phyloP scores from a whole-genome alignment of 129 eudicot species.

The Flaveria sonorensis region DNA sequence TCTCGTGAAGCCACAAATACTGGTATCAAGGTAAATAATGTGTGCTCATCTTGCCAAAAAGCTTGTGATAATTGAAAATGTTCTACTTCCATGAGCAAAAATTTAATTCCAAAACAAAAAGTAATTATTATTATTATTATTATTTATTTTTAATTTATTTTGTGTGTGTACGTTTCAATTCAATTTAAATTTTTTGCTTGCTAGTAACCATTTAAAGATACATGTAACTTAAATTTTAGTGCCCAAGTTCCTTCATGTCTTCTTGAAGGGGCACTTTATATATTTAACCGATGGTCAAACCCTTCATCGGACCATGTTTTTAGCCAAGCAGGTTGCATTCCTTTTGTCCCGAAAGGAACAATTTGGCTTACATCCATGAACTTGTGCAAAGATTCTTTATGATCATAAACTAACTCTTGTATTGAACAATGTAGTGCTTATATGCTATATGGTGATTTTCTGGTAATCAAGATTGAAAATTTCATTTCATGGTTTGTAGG shows the following conservation, averaged over 20 bases:
- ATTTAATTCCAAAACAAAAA: too few species aligned
- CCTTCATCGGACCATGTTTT: background rate
- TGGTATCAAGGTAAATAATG: slow-evolving; percentile 76
- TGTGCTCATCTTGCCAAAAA: slow-evolving; percentile 6
- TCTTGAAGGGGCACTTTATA: background rate
- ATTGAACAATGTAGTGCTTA: background rate
- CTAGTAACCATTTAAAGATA: background rate
- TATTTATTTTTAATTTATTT: too few species aligned
- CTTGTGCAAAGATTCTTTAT: background rate
- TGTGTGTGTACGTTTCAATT: background rate
- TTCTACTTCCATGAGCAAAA: background rate
- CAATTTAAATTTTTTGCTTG: background rate
- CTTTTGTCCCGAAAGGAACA: background rate
- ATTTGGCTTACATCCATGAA: background rate
- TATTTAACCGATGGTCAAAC: background rate
- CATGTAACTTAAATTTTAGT: background rate
- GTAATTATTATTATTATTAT: too few species aligned
- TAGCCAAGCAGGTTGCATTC: background rate
- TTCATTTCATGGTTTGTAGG: slow-evolving; percentile 46
- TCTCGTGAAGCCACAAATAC: slow-evolving; percentile 98
- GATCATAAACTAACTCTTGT: background rate
- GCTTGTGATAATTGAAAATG: background rate
- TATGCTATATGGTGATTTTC: slow-evolving; percentile 12
- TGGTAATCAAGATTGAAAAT: slow-evolving; percentile 1
- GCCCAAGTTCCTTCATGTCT: slow-evolving; percentile 7